Conservation (phyloP, 306 rosid genomes). For the Begonia loranthoides region DNA sequence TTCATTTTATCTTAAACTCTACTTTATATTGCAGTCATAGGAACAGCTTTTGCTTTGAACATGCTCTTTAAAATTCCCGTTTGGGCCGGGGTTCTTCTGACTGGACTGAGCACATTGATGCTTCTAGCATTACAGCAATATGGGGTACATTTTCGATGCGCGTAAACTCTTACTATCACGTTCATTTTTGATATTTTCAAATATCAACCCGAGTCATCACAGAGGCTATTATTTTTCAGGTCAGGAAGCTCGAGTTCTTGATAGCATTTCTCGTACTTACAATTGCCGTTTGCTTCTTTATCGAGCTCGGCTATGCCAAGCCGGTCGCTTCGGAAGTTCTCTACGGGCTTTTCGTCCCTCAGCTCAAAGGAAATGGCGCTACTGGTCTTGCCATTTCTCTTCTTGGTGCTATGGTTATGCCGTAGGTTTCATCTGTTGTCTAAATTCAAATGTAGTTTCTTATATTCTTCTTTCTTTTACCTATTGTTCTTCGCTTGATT, state of each 20-base stretch:
- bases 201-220: background rate
- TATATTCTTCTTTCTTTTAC: conserved; percentile 5
- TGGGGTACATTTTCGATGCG: conserved; percentile 32
- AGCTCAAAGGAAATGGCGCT: conserved; percentile 82
- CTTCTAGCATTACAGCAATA: conserved; percentile 72
- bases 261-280: conserved; percentile 82
- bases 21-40: conserved; percentile 49
- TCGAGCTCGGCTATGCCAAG: conserved; percentile 82
- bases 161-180: too few species aligned
- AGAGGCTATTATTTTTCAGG: conserved; percentile 29
- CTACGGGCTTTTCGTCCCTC: conserved; percentile 70
- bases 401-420: conserved; percentile 99
- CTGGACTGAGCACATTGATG: conserved; percentile 69
- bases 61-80: conserved; percentile 67
- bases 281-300: conserved; percentile 81
- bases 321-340: conserved; percentile 61
- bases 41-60: conserved; percentile 79
- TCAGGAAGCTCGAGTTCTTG: conserved; percentile 90
- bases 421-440: conserved; percentile 42
- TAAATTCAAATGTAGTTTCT: conserved; percentile 4
- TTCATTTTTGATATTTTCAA: too few species aligned
- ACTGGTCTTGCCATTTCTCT: conserved; percentile 97
- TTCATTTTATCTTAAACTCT: background rate
- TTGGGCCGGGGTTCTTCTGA: conserved; percentile 68
- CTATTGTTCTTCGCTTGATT: conserved; percentile 10